Conservation (phyloP, 805 yeast species). For the Isabelozyma heimii region DNA sequence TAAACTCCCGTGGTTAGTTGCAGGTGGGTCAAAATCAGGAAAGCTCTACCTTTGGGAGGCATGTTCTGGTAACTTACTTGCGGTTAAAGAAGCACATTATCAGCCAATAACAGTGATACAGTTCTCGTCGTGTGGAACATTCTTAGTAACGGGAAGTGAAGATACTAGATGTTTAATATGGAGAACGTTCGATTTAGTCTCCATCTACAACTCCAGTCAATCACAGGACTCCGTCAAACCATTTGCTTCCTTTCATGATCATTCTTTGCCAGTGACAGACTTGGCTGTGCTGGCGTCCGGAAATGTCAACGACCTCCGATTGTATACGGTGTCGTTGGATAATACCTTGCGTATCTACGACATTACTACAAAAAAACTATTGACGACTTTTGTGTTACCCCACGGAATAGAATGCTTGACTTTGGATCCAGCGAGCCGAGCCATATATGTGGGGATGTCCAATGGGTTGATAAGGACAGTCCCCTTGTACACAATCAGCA, state of each 20-base stretch:
- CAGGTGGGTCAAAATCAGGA: conserved; percentile 76
- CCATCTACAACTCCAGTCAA: conserved; percentile 21
- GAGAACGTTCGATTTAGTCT: conserved; percentile 61
- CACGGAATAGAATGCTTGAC: conserved; percentile 55
- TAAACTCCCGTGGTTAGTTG: conserved; percentile 57
- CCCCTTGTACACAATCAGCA: conserved; percentile 44
- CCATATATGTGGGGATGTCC: conserved; percentile 64
- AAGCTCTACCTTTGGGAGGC: conserved; percentile 83
- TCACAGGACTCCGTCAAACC: conserved; percentile 50
- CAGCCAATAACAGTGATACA: conserved; percentile 64
- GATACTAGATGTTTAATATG: conserved; percentile 81
- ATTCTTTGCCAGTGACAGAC: conserved; percentile 52
- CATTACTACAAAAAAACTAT: conserved; percentile 40
- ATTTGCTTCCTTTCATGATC: conserved; percentile 56
- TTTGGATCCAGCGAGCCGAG: conserved; percentile 77
- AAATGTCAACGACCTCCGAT: conserved; percentile 52
- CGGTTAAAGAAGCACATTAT: conserved; percentile 80
- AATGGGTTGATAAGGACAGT: conserved; percentile 61
- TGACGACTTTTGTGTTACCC: conserved; percentile 73
- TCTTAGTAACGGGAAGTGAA: conserved; percentile 69
- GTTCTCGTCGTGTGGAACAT: conserved; percentile 62
- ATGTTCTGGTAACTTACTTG: conserved; percentile 67
- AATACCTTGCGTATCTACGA: conserved; percentile 73
- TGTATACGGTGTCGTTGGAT: conserved; percentile 72
- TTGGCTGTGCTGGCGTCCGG: conserved; percentile 50